phyloP scores from a whole-genome alignment of 2,329 filamentous ascomycete genomes.

The Penicillium sp. region DNA sequence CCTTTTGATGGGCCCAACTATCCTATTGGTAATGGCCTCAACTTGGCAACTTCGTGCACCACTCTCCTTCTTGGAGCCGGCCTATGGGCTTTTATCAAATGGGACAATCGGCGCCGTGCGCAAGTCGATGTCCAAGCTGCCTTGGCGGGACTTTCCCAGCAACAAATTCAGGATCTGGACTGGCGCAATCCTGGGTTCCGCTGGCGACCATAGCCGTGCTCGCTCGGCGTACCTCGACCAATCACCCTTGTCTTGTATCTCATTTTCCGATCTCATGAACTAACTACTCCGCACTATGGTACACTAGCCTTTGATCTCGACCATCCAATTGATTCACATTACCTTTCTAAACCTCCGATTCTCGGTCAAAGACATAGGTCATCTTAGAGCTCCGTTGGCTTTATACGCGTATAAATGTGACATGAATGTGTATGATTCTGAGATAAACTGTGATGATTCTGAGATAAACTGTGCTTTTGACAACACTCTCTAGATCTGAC shows the following conservation, averaged over 20 bases:
- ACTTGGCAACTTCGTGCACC: conserved; percentile 61
- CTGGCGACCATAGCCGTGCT: conserved; percentile 50
- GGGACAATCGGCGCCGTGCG: conserved; percentile 61
- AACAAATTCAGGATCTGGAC: conserved; percentile 61
- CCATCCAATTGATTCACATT: background rate
- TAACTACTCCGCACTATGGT: background rate
- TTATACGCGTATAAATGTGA: background rate
- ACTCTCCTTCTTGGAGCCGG: conserved; percentile 54
- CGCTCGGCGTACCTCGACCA: background rate
- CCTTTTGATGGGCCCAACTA: conserved; percentile 65
- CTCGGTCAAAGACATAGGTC: background rate
- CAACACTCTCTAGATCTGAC: background rate
- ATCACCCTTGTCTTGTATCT: background rate
- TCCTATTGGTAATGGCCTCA: conserved; percentile 69
- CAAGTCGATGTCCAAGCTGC: conserved; percentile 56
- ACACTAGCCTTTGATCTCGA: background rate
- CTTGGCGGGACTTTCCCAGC: conserved; percentile 53
- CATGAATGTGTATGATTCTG: no score
- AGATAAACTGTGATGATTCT: no score
- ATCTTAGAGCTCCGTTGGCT: background rate
- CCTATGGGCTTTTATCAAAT: conserved; percentile 61
- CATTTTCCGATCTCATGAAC: background rate
- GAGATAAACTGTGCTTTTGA: background rate
- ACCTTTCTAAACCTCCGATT: background rate
- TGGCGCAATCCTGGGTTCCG: conserved; percentile 67